These are phyloP conservation scores for Coffea humblotiana DNA, from an alignment of 305 asterid species.

Conservation along the genomic window DNA sequence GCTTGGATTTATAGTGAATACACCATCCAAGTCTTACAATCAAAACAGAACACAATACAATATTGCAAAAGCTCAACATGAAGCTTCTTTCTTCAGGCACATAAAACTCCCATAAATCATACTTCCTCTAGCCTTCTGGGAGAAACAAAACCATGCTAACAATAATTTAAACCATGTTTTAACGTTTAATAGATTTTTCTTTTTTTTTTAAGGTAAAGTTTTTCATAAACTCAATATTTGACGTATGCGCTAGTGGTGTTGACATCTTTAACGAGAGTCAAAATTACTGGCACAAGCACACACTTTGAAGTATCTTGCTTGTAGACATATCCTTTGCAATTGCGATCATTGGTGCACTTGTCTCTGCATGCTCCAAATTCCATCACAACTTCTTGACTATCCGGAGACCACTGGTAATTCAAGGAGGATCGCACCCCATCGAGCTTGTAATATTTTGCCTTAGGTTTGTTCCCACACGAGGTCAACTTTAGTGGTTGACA, in stretches of 20 bases:
- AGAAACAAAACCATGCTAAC: too few relatives aligned
- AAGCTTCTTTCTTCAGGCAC: neutral
- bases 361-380: conserved; percentile 14
- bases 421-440: conserved; percentile 23
- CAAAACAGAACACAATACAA: neutral
- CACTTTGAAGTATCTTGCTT: conserved; percentile 24
- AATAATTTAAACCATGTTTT: too few relatives aligned
- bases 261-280: conserved; percentile 14
- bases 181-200: too few relatives aligned
- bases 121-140: too few relatives aligned
- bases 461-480: conserved; percentile 3
- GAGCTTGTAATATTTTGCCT: conserved; percentile 21
- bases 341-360: conserved; percentile 22
- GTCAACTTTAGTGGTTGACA: conserved; percentile 22
- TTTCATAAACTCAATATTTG: conserved; percentile 6
- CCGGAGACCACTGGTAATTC: conserved; percentile 4
- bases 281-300: conserved; percentile 21
- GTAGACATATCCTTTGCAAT: conserved; percentile 26
- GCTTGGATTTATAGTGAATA: too few relatives aligned
- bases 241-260: conserved; percentile 18
- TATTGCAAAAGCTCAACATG: neutral
- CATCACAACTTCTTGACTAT: conserved; percentile 24
- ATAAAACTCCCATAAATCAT: too few relatives aligned
- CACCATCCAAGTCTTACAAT: neutral
- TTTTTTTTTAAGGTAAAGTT: too few relatives aligned